These are phyloP conservation scores for Imleria badia DNA, from an alignment of 768 basidiomycete genomes.

Conservation along the genomic window DNA sequence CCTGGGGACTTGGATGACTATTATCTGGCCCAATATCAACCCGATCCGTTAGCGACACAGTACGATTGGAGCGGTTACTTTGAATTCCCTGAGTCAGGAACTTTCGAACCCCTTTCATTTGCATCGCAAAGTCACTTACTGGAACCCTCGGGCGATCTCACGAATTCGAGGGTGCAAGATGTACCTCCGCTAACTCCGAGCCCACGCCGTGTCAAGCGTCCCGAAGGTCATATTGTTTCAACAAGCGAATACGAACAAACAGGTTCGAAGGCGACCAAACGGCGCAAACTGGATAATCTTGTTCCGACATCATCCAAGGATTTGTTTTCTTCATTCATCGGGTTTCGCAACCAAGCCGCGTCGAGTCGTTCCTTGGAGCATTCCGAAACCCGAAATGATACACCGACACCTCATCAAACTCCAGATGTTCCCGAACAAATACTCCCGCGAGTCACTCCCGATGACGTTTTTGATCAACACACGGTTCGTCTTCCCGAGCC, in stretches of 20 bases:
- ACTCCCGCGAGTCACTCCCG: constrained; percentile 33
- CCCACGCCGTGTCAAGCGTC: not conserved
- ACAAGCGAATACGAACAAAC: constrained; percentile 1
- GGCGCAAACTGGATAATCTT: constrained; percentile 26
- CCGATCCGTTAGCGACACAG: not conserved
- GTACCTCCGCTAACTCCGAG: constrained; percentile 5
- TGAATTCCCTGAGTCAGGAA: constrained; percentile 20
- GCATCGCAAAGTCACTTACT: constrained; percentile 15
- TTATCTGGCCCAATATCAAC: not conserved
- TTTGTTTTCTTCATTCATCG: constrained; percentile 25
- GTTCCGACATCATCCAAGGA: constrained; percentile 26
- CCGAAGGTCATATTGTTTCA: not conserved
- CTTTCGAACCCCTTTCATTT: constrained; percentile 28
- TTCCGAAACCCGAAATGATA: constrained; percentile 14
- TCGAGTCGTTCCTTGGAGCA: constrained; percentile 2
- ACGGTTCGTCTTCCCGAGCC: constrained; percentile 45
- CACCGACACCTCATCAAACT: constrained; percentile 4
- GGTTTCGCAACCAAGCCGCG: constrained; percentile 24
- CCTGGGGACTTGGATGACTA: constrained; percentile 1
- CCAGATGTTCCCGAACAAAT: constrained; percentile 11
- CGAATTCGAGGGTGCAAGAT: constrained; percentile 3
- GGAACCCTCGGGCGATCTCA: constrained; percentile 1
- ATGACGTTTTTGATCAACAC: constrained; percentile 40
- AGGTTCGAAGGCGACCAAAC: constrained; percentile 13
- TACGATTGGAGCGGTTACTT: constrained; percentile 26